Base-by-base conservation (phyloP, 108 stramenopile species). In the Aurantiochytrium sp. region DNA sequence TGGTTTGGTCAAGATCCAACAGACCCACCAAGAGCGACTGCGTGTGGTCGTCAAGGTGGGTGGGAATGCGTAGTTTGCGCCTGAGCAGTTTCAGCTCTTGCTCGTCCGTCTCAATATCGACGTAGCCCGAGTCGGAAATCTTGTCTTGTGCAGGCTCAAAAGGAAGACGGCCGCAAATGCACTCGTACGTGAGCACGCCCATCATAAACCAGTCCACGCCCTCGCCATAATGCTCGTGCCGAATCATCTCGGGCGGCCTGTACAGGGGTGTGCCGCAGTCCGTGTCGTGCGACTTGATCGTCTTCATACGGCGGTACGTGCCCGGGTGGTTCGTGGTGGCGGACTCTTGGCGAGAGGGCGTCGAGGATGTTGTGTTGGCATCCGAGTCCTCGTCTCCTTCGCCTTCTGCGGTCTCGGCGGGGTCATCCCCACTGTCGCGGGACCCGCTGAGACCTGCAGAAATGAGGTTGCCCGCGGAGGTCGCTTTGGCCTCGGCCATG, bases 181-280 rank as follows among this genome's bases (percentile, higher is more conserved):
- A 99, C 92, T 99, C 99, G 89, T 95, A 99, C 42, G 95, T 93
- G 59, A 95, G 72, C 59, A 97, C 97, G n/a, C 98, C 98, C 88
- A 99, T 92, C 58, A 94, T 93, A 98, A 98, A 99, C 91, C 94
- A 99, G 90, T 99, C 99, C 0, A 98, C 98, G 2, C 97, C 97
- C 90, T 97, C 97, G 28, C 96, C 97, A 89, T 99, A 99, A 55
- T 97, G 97, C 89, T 97, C 96, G 12, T 96, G 51, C 3, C 96
- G 95, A 3, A 98, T 93, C 97, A 98, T 98, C 92, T 99, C 99
- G 16, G 93, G 93, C 18, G 93, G 93, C 92, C 93, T 89, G 90
- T 94, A 94, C 69, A 94, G 91, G 23, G 93, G 92, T n/a, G 94
- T 95, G 25, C 94, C 94, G 60, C 93, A 94, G 29, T 83, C 76